A percentile compares a stretch with the other conserved stretches of the same genome.
Conservation (phyloP, 1,284 basidiomycete species). For the Fomitiporia mediterranea region DNA sequence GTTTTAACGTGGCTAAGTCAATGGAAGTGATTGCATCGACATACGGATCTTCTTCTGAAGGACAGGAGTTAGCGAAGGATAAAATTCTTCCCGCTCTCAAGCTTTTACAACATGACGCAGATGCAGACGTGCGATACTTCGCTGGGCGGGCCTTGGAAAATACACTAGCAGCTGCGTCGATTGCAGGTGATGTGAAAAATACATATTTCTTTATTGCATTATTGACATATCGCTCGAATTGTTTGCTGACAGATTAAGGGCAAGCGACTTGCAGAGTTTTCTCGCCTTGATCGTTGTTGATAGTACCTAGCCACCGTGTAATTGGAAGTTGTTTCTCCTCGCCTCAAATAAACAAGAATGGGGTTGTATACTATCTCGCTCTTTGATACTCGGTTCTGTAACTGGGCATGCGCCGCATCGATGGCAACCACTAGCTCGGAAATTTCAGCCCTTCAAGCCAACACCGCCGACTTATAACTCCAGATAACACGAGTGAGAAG, state of each 20-base stretch:
- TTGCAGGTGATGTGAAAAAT: too few relatives aligned
- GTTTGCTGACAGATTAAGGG: not conserved
- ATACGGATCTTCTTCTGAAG: slow-evolving; percentile 64
- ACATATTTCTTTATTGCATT: too few relatives aligned
- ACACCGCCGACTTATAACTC: not conserved
- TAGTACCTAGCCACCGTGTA: slow-evolving; percentile 15
- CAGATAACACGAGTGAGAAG: too few relatives aligned
- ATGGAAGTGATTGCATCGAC: slow-evolving; percentile 81
- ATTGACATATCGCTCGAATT: slow-evolving; percentile 12
- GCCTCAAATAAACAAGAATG: slow-evolving; percentile 7
- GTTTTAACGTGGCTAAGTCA: slow-evolving; percentile 97
- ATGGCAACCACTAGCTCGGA: not conserved
- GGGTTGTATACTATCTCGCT: slow-evolving; percentile 14
- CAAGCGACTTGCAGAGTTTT: not conserved
- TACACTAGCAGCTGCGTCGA: slow-evolving; percentile 29
- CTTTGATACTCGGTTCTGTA: not conserved
- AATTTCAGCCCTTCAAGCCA: not conserved
- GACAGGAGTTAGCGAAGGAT: slow-evolving; percentile 67
- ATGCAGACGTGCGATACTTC: slow-evolving; percentile 95
- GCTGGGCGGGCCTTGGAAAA: slow-evolving; percentile 69
- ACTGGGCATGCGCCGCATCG: not conserved
- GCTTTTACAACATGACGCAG: slow-evolving; percentile 84
- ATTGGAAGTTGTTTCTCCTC: slow-evolving; percentile 11
- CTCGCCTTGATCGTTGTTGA: slow-evolving; percentile 1
- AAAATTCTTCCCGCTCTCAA: slow-evolving; percentile 82